phyloP scores from a whole-genome alignment of 345 rosid species.

The Lepidium aucheri region DNA sequence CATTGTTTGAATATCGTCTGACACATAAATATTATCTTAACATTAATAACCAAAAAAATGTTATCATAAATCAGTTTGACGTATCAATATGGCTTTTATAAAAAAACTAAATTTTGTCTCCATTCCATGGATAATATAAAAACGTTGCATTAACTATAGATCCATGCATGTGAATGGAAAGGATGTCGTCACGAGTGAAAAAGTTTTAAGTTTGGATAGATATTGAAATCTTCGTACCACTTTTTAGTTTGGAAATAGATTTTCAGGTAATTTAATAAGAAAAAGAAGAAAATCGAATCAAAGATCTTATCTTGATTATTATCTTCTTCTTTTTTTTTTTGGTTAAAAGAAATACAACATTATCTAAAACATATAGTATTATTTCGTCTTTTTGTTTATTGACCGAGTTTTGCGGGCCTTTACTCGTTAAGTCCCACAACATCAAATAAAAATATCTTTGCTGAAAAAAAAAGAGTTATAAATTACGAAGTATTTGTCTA shows the following conservation, averaged over 20 bases:
- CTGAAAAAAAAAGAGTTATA: too few relatives aligned
- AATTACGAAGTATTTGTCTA: too few relatives aligned
- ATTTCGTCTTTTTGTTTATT: conserved; percentile 13
- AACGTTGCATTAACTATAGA: conserved; percentile 1
- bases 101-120: background rate
- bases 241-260: background rate
- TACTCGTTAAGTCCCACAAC: too few relatives aligned
- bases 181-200: conserved; percentile 13
- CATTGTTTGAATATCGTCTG: conserved; percentile 17
- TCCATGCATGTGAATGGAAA: conserved; percentile 25
- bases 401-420: conserved; percentile 23
- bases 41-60: too few relatives aligned
- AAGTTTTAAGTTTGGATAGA: conserved; percentile 17
- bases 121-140: conserved; percentile 8
- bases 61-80: conserved; percentile 16
- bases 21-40: conserved; percentile 7
- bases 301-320: conserved; percentile 22
- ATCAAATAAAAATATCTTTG: background rate
- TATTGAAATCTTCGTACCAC: background rate
- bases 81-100: background rate
- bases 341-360: too few relatives aligned
- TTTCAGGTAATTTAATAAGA: background rate
- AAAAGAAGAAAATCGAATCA: background rate
- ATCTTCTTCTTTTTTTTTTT: too few relatives aligned
- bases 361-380: too few relatives aligned